Conservation (phyloP, 257 asterid species). For the Henckelia pumila region DNA sequence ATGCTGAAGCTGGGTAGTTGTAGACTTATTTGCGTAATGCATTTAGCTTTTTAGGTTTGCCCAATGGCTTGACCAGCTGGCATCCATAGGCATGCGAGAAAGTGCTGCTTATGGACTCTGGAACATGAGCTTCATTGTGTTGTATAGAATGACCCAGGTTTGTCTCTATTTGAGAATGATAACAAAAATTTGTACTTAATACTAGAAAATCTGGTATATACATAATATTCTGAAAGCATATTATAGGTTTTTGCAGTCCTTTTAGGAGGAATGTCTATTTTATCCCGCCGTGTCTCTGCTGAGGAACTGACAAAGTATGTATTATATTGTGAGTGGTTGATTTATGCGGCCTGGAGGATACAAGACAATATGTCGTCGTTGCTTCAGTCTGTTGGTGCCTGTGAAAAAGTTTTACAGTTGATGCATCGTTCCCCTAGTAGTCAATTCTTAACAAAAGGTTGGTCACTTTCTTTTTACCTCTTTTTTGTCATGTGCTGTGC, state of each 20-base stretch:
- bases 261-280: slow-evolving; percentile 47
- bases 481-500: neutral
- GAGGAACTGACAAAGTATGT: slow-evolving; percentile 59
- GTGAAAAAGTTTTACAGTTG: slow-evolving; percentile 50
- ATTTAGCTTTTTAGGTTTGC: slow-evolving; percentile 31
- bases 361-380: slow-evolving; percentile 51
- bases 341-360: slow-evolving; percentile 62
- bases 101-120: slow-evolving; percentile 51
- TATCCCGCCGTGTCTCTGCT: slow-evolving; percentile 38
- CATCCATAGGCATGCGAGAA: slow-evolving; percentile 42
- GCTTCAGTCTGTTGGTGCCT: slow-evolving; percentile 55
- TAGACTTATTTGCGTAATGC: slow-evolving; percentile 21
- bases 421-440: slow-evolving; percentile 42
- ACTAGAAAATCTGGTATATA: slow-evolving; percentile 8
- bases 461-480: slow-evolving; percentile 15
- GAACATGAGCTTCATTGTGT: slow-evolving; percentile 44
- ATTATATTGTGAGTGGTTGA: slow-evolving; percentile 59
- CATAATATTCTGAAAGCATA: slow-evolving; percentile 8
- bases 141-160: slow-evolving; percentile 53
- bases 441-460: slow-evolving; percentile 42
- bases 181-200: slow-evolving; percentile 19
- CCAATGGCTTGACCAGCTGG: slow-evolving; percentile 39
- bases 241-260: slow-evolving; percentile 45
- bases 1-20: neutral
- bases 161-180: slow-evolving; percentile 17